Percentiles rank a stretch among this genome's conserved stretches.
Evolutionary conservation across 192 early-diverging fungal species (phyloP).

Genomic region (Coemansia asiatica): DNA sequence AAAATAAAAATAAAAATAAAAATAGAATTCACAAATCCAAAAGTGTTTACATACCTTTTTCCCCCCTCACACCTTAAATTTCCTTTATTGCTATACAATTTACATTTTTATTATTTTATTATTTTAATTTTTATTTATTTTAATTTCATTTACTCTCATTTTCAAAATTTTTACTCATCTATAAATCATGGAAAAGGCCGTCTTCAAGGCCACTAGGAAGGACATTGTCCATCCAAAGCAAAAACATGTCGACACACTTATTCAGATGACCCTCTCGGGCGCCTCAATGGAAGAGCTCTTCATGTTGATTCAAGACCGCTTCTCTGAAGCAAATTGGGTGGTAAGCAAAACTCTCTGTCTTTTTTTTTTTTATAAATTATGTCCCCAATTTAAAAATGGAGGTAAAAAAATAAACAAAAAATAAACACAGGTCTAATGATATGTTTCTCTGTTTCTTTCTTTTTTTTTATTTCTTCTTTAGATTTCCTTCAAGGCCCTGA

Average conservation of each 20-base stretch:
- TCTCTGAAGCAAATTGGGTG: slow-evolving; percentile 57
- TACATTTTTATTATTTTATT: too few relatives aligned
- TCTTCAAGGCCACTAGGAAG: slow-evolving; percentile 57
- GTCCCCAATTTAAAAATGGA: too few relatives aligned
- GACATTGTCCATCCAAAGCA: slow-evolving; percentile 57
- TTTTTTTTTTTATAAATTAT: background rate
- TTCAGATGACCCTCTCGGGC: slow-evolving; percentile 54
- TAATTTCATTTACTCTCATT: too few relatives aligned
- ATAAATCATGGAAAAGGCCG: slow-evolving; percentile 57
- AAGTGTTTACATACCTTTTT: too few relatives aligned
- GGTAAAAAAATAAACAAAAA: too few relatives aligned
- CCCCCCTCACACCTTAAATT: too few relatives aligned
- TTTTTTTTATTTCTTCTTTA: slow-evolving; percentile 13
- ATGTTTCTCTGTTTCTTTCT: slow-evolving; percentile 1
- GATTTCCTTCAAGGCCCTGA: slow-evolving; percentile 58
- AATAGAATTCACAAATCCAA: too few relatives aligned
- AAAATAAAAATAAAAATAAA: too few relatives aligned
- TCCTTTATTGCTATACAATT: too few relatives aligned
- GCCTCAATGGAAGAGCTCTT: slow-evolving; percentile 54
- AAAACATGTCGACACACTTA: slow-evolving; percentile 58
- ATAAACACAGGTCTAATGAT: too few relatives aligned
- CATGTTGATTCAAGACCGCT: slow-evolving; percentile 54
- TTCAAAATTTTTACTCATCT: too few relatives aligned
- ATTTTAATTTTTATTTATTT: too few relatives aligned
- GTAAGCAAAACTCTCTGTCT: slow-evolving; percentile 16